A percentile compares a stretch with the other conserved stretches of the same genome.
These are phyloP conservation scores for Colletotrichum sp. DNA, from an alignment of 2,329 filamentous ascomycete species.

Conservation along the genomic window DNA sequence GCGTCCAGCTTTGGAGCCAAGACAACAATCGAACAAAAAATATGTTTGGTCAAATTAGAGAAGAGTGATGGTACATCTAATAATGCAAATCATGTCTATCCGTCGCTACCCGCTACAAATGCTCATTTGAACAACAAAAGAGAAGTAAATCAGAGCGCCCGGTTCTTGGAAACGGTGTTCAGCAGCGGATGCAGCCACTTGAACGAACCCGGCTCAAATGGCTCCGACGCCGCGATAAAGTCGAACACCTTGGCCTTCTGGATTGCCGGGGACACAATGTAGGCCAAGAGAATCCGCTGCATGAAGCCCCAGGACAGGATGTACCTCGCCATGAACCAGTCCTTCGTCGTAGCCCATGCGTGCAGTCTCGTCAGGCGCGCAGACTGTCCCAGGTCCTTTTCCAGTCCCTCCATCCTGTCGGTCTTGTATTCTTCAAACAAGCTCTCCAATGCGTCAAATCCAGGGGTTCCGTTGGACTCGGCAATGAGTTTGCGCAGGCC, in stretches of 20 bases:
- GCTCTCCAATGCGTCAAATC: not conserved
- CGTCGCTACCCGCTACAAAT: not conserved
- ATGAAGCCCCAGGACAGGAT: constrained; percentile 17
- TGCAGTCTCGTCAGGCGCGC: constrained; percentile 26
- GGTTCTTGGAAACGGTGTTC: not conserved
- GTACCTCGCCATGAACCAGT: constrained; percentile 27
- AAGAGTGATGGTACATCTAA: not conserved
- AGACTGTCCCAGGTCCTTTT: constrained; percentile 20
- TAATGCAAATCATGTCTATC: not conserved
- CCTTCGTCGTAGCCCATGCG: constrained; percentile 28
- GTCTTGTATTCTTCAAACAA: constrained; percentile 24
- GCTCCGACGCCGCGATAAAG: constrained; percentile 22
- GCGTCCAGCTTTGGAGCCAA: not conserved
- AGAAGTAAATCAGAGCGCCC: not conserved
- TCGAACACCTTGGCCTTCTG: constrained; percentile 23
- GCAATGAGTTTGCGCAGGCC: constrained; percentile 21
- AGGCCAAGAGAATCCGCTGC: not conserved
- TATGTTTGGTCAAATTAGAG: not conserved
- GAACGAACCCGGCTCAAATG: constrained; percentile 16
- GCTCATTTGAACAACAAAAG: not conserved
- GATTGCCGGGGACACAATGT: constrained; percentile 10
- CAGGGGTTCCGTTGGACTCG: not conserved
- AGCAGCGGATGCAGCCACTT: constrained; percentile 3
- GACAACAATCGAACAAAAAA: not conserved
- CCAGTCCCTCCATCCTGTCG: constrained; percentile 15